Evolutionary conservation across 805 yeast species (phyloP), one percentile per base, ranked within the genome.

Genomic region (Saturnispora ahearnii): DNA sequence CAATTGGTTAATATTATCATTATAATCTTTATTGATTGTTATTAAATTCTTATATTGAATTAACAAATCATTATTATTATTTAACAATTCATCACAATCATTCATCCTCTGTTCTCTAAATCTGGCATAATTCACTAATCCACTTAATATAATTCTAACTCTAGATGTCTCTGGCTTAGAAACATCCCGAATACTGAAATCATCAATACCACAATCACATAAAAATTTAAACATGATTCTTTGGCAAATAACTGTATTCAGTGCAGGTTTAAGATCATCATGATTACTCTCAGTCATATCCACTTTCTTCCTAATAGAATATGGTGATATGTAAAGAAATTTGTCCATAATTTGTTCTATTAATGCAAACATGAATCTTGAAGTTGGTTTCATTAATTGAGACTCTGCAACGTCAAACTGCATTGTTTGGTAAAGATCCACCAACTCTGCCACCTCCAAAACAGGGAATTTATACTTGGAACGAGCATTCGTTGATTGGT

Each of bases 71-170:
- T 81, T 84, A 52, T 81, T 76, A 42, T 72, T 69, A 6, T 73
- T 67, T 29, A 83, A 78, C 26, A 84, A 68, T 26, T 76, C 77
- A 53, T 82, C 87, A 59, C 85, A 81, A 56, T 84, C 89, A 24
- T 71, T 73, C 62, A 82, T 76, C 52, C 85, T 81, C 55, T 82
- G 87, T 57, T 87, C 95, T 56, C 95, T 74, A 59, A 85, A 88
- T 50, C 91, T 69, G 1, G 95, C 95, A 71, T 79, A 89, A 62
- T 89, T 89, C 22, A 88, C 84, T 45, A 88, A 80, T 0, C 93
- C 93, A 61, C 95, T 87, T 28, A 88, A 64, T 21, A 87, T 72
- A 44, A 91, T 69, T 53, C 80, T 69, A 1, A 79, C 72, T 51
- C 95, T 70, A 36, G 63, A 65, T 0, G 85, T 70, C n/a, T 88